phyloP scores from a whole-genome alignment of 2,329 filamentous ascomycete genomes.

The Diaporthe caulivora region DNA sequence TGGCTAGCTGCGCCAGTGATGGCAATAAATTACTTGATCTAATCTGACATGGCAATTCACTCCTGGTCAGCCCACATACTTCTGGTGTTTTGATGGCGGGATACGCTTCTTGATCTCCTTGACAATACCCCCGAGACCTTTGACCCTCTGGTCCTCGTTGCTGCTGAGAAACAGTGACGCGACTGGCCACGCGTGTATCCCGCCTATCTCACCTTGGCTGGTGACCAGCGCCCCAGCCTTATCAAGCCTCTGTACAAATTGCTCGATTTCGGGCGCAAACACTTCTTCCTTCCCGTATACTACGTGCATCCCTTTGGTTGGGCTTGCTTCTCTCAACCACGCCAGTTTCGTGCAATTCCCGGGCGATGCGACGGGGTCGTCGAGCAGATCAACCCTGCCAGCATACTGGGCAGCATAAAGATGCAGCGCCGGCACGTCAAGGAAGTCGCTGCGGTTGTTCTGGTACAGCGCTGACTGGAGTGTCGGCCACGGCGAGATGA shows the following conservation, averaged over 20 bases:
- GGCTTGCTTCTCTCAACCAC: constrained; percentile 77
- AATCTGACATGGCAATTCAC: constrained; percentile 65
- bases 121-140: constrained; percentile 61
- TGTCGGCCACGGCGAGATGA: constrained; percentile 86
- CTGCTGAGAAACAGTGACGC: constrained; percentile 70
- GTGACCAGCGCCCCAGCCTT: constrained; percentile 67
- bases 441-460: constrained; percentile 80
- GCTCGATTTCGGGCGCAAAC: constrained; percentile 77
- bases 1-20: constrained; percentile 44
- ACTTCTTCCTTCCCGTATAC: constrained; percentile 84
- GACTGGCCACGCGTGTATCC: constrained; percentile 87
- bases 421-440: constrained; percentile 75
- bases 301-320: constrained; percentile 75
- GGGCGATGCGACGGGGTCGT: constrained; percentile 75
- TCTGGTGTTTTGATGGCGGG: constrained; percentile 42
- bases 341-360: constrained; percentile 74
- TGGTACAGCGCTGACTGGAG: constrained; percentile 76
- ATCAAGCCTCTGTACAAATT: constrained; percentile 67
- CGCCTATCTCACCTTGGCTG: constrained; percentile 71
- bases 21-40: constrained; percentile 69
- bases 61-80: constrained; percentile 40
- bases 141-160: constrained; percentile 61
- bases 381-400: constrained; percentile 58
- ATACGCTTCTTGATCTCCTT: constrained; percentile 51
- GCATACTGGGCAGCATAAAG: constrained; percentile 79